phyloP scores from a whole-genome alignment of 768 basidiomycete species.

The Hypholoma sublateritium region DNA sequence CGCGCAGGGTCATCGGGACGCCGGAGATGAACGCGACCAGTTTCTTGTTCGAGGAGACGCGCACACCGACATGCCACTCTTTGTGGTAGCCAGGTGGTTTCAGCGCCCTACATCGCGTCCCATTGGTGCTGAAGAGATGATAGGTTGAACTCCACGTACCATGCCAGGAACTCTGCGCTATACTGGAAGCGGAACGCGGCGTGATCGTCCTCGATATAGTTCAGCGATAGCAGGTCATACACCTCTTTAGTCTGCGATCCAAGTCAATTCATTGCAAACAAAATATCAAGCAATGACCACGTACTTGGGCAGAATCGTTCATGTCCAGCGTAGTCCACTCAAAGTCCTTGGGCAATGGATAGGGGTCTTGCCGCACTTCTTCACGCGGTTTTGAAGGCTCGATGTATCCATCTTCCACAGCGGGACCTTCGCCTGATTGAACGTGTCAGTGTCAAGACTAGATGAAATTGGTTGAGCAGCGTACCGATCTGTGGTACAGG shows the following conservation, averaged over 20 bases:
- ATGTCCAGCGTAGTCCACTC: conserved; percentile 89
- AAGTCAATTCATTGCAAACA: conserved; percentile 4
- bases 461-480: conserved; percentile 1
- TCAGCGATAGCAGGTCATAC: conserved; percentile 84
- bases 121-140: conserved; percentile 1
- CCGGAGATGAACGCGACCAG: conserved; percentile 97
- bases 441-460: background rate
- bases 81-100: conserved; percentile 90
- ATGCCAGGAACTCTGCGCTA: conserved; percentile 89
- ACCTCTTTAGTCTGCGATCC: conserved; percentile 82
- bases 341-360: conserved; percentile 88
- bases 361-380: conserved; percentile 86
- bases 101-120: conserved; percentile 66
- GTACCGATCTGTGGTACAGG: conserved; percentile 89
- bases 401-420: conserved; percentile 82
- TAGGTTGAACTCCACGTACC: conserved; percentile 45
- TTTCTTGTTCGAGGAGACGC: conserved; percentile 87
- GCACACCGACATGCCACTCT: conserved; percentile 96
- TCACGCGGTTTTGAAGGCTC: conserved; percentile 75
- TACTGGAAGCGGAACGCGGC: conserved; percentile 98
- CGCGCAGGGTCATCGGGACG: conserved; percentile 82
- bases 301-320: conserved; percentile 69
- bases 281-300: conserved; percentile 7
- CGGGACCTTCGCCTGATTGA: conserved; percentile 56
- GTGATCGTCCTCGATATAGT: conserved; percentile 97